Conservation (phyloP, 2,329 filamentous ascomycete species). For the Colletotrichum paranaense region DNA sequence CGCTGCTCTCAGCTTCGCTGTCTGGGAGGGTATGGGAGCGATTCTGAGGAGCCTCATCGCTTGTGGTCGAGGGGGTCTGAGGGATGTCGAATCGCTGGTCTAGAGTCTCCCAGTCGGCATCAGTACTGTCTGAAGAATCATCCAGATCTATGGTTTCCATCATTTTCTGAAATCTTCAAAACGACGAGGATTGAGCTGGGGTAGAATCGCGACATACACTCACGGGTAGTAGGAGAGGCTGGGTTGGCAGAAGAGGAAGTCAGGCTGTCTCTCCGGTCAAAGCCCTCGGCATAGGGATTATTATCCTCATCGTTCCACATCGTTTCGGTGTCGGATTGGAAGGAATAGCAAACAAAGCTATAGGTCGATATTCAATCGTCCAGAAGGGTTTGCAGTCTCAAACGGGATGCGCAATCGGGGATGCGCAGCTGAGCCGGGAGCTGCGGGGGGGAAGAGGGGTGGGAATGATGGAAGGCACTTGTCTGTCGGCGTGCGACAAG, state of each 20-base stretch:
- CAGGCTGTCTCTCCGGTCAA: constrained; percentile 86
- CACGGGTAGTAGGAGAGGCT: constrained; percentile 67
- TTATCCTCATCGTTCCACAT: constrained; percentile 99
- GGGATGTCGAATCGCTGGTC: constrained; percentile 72
- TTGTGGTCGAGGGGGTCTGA: constrained; percentile 77
- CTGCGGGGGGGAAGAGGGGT: constrained; percentile 30
- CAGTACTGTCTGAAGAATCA: constrained; percentile 51
- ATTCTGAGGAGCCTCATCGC: constrained; percentile 71
- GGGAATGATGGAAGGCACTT: background rate
- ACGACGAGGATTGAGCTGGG: background rate
- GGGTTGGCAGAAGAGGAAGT: constrained; percentile 75
- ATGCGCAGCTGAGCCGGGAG: constrained; percentile 35
- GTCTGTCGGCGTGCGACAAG: constrained; percentile 12
- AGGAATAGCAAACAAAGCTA: constrained; percentile 19
- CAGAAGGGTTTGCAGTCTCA: constrained; percentile 29
- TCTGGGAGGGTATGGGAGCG: constrained; percentile 47
- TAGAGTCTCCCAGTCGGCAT: constrained; percentile 57
- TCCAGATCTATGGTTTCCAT: constrained; percentile 52
- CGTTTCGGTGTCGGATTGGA: constrained; percentile 40
- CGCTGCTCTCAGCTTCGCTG: constrained; percentile 59
- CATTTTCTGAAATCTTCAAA: constrained; percentile 42
- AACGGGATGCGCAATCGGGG: constrained; percentile 23
- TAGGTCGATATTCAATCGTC: constrained; percentile 15
- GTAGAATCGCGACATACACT: constrained; percentile 48
- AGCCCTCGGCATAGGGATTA: constrained; percentile 93